A percentile compares a stretch with the other conserved stretches of the same genome.
phyloP scores from a whole-genome alignment of 78 protist genomes.

The Cavenderia fasciculata region DNA sequence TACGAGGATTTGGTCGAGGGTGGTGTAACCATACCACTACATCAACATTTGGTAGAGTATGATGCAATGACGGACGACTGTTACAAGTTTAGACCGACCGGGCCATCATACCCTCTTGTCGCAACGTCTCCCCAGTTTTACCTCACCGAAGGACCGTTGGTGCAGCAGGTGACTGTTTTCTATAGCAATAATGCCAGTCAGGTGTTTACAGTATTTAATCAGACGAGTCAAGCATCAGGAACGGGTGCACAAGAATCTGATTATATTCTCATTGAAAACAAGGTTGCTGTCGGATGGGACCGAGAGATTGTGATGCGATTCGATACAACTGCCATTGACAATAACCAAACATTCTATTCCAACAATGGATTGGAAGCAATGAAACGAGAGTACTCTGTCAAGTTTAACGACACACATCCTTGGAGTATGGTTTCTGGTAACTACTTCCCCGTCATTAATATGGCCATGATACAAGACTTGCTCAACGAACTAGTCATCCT shows the following conservation, averaged over 20 bases:
- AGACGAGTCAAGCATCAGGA: background rate
- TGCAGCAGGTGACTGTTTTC: conserved; percentile 8
- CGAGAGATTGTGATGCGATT: conserved; percentile 33
- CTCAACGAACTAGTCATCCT: conserved; percentile 6
- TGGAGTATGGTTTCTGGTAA: conserved; percentile 43
- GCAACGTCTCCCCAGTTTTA: conserved; percentile 47
- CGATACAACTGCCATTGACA: conserved; percentile 14
- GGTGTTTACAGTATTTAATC: conserved; percentile 15
- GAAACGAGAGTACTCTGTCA: conserved; percentile 14
- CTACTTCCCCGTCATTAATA: conserved; percentile 35
- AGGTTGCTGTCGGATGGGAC: conserved; percentile 45
- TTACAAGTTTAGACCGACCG: conserved; percentile 49
- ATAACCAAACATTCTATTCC: conserved; percentile 8
- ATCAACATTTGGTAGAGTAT: conserved; percentile 19
- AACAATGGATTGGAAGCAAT: conserved; percentile 57
- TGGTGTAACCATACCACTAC: background rate
- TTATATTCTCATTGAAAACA: conserved; percentile 45
- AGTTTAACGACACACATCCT: conserved; percentile 26
- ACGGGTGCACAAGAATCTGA: background rate
- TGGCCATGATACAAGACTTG: background rate
- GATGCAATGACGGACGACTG: conserved; percentile 40
- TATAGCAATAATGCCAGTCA: conserved; percentile 37
- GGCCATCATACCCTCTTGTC: background rate
- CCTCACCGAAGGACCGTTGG: conserved; percentile 39
- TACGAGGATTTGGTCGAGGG: conserved; percentile 14